Base-by-base conservation (phyloP, 2,329 filamentous ascomycete genomes). In the Plectosphaerella cucumerina region DNA sequence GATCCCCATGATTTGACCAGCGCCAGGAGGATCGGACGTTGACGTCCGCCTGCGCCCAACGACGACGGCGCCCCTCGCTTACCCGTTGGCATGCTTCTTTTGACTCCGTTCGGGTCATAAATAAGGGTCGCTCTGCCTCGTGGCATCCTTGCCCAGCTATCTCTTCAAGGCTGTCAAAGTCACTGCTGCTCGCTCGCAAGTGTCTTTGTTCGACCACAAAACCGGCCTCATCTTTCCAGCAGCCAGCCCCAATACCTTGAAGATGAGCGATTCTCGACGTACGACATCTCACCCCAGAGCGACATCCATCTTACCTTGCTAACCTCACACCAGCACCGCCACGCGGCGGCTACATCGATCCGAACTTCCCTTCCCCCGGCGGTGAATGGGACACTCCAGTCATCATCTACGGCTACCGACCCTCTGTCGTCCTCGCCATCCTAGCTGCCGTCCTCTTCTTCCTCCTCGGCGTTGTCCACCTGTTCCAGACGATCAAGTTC, bases 331-430 rank as follows among this genome's bases (percentile, higher is more conserved):
- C 49, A 46, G 55, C 46, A 23, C 56, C 50, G 42, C 51, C 53
- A 9, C 53, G 57, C 15, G 26, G 64, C 50, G 60, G 74, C 55
- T 80, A 77, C 47, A 63, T 78, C 50, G 76, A 81, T 58, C 77
- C 77, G 33, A 70, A 75, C 61, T 80, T 76, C 51, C 74, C 76
- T 41, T 76, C 74, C 44, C 76, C 75, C 9, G 66, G 68, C 37
- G 70, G 70, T 4, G 57, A 65, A 2, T 69, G 70, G 59, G 74
- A 80, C 59, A 73, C 74, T 2, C 63, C 67, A n/a, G 64, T 77
- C 45, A 74, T 77, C 55, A 76, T 77, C 51, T 77, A 76, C 58
- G 73, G 77, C 56, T 76, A 78, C 65, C 74, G 69, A 3, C 75
- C 75, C 1, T 66, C 67, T n/a, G 67, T 77, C 52, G 63, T 68